These are phyloP conservation scores for Tetrapisispora nanseiensis DNA, from an alignment of 805 yeast genomes.

Conservation along the genomic window DNA sequence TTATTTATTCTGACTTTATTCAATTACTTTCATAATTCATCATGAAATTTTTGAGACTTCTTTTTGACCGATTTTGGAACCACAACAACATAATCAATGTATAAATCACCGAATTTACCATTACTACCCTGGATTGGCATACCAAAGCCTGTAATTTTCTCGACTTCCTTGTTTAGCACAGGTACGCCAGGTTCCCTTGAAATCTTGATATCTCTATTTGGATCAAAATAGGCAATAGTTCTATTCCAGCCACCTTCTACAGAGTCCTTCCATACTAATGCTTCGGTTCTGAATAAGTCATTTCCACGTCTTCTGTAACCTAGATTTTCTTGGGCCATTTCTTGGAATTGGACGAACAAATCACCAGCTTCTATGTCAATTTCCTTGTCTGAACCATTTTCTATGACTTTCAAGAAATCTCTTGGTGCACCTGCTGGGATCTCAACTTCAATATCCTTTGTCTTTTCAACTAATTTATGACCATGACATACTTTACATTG, in stretches of 20 bases:
- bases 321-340: conserved; percentile 43
- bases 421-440: conserved; percentile 64
- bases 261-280: conserved; percentile 63
- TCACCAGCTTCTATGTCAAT: conserved; percentile 85
- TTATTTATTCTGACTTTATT: not conserved
- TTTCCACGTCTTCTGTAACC: conserved; percentile 79
- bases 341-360: conserved; percentile 50
- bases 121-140: conserved; percentile 53
- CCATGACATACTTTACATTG: conserved; percentile 70
- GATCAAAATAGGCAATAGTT: conserved; percentile 55
- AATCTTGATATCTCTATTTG: conserved; percentile 38
- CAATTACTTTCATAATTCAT: conserved; percentile 13
- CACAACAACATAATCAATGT: conserved; percentile 39
- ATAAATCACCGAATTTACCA: conserved; percentile 45
- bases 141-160: conserved; percentile 63
- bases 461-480: conserved; percentile 45
- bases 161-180: conserved; percentile 61
- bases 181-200: conserved; percentile 42
- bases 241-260: conserved; percentile 73
- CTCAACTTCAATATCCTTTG: conserved; percentile 49
- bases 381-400: conserved; percentile 73
- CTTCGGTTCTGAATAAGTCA: conserved; percentile 73
- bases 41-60: conserved; percentile 6
- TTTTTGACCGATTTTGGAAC: conserved; percentile 26
- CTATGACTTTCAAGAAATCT: conserved; percentile 44